A percentile compares a stretch with the other conserved stretches of the same genome.
Conservation (phyloP, 352 stramenopile species). For the Globisporangium lucens region DNA sequence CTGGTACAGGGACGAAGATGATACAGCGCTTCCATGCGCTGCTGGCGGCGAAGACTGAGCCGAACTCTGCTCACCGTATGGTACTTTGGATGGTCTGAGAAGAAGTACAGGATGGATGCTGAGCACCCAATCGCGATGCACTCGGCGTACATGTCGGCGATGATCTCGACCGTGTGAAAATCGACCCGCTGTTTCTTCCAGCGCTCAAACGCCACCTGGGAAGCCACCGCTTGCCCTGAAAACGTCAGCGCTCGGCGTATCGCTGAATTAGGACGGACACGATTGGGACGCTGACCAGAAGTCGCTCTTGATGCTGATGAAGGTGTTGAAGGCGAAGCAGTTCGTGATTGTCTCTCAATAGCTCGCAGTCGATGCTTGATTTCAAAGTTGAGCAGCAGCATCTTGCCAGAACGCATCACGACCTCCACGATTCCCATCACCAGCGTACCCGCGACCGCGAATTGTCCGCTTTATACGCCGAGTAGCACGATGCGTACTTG, state of each 20-base stretch:
- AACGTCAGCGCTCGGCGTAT: not conserved
- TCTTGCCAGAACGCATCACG: not conserved
- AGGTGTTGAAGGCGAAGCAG: not conserved
- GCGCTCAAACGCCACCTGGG: constrained; percentile 16
- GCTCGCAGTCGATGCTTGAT: constrained; percentile 1
- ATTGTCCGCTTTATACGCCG: not conserved
- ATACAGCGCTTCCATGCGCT: not conserved
- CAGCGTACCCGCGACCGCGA: not conserved
- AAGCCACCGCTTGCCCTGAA: not conserved
- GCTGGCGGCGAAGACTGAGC: not conserved
- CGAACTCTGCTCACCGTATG: not conserved
- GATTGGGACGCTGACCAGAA: not conserved
- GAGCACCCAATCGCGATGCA: constrained; percentile 49
- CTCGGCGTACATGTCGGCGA: constrained; percentile 47
- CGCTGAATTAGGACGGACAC: not conserved
- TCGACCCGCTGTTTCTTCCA: constrained; percentile 25
- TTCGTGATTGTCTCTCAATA: not conserved
- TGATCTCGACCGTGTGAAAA: constrained; percentile 33
- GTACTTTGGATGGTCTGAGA: constrained; percentile 30
- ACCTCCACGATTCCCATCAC: constrained; percentile 7
- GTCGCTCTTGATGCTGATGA: not conserved
- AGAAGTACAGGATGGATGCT: constrained; percentile 41
- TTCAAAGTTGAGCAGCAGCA: not conserved
- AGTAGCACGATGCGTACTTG: constrained; percentile 23
- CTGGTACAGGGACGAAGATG: not conserved